Base-by-base conservation (phyloP, 345 rosid species). In the Gossypium thurberi region DNA sequence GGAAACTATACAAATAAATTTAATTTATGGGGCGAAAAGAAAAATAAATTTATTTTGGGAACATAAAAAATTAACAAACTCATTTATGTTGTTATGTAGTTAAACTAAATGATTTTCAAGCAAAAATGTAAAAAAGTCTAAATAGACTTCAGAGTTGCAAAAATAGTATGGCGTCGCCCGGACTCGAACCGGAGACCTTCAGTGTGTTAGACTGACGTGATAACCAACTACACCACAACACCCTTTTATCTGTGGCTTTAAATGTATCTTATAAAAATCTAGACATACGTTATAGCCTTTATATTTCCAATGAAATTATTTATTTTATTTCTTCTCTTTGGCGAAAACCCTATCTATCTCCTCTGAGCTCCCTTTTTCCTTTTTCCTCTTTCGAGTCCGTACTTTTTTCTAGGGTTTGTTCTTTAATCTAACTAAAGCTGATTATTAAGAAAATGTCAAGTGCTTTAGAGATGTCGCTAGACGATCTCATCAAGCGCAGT, bases 181-280 rank as follows among this genome's bases (percentile, higher is more conserved):
- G 90, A 65, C 65, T 92, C 84, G 96, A 92, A 93, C 89, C 91
- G 89, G 89, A 90, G 97, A 91, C 97, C 97, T 91, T 91, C 90
- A 89, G 90, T 88, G 97, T 89, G 97, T 91, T 89, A 88, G 92
- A 91, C 92, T 91, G 96, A 89, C 94, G 94, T 93, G 96, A 88
- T 89, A 91, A 88, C 97, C 97, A 90, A 93, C 96, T 90, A 90
- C 97, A 93, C 97, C 94, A 93, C 94, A 92, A 91, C 82, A 90
- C 98, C 92, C 0, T 33, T 5, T 0, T 0, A 0, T 5, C 7
- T 0, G 1, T 33, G 7, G 1, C 1, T 33, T 33, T 1, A 33
- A 1, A 5, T 4, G 0, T 33, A 33, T 5, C 0, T 5, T 4
- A 33, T 33, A 33, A 33, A 33, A 33, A 1, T 4, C 0, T 33